Evolutionary conservation across 1,284 basidiomycete species (phyloP), one percentile per base, ranked within the genome.

Genomic region (Trichosporon asahii): DNA sequence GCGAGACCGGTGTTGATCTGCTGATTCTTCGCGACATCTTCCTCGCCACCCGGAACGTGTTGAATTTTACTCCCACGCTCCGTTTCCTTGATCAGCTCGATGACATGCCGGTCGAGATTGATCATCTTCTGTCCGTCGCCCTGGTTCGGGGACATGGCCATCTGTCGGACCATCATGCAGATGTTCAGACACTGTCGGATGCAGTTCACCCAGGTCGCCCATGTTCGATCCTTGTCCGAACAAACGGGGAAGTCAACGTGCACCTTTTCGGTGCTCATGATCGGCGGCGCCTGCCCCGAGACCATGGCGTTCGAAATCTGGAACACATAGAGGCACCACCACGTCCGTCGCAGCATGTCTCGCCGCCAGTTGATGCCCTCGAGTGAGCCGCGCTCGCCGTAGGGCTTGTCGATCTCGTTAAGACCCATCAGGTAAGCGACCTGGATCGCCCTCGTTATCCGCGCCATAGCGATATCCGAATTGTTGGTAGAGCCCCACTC

Each of bases 41-140:
- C 84, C 68, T 85, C 84, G 35, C 79, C 80, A 35, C 83, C 83
- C 0, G 82, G 79, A 1, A 82, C 80, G 18, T 80, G 74, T n/a
- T 82, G 79, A 63, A 81, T 78, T 12, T 81, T 70, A 9, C 75
- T 68, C 64, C 74, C 77, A 55, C 68, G 68, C 72, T 85, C 84
- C 2, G 80, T 78, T 33, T 80, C 70, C 70, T 79, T 80, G 71
- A 85, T 75, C 65, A 82, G 66, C 8, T 79, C 75, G 66, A 80
- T 74, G 27, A 84, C 75, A 55, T 79, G 68, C 25, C 73, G 69
- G 66, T 85, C 84, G 33, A 82, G 67, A 23, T 76, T 68, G 27
- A 81, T 40, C 76, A 84, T 80, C 55, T 33, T 4, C 66, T 55
- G 46, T 4, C 40, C 61, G 12, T 49, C 35, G 29, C 67, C 70